Evolutionary conservation across 2,329 filamentous ascomycete genomes (phyloP), one percentile per base, ranked within the genome.

Genomic region (Karstenula rhodostoma): DNA sequence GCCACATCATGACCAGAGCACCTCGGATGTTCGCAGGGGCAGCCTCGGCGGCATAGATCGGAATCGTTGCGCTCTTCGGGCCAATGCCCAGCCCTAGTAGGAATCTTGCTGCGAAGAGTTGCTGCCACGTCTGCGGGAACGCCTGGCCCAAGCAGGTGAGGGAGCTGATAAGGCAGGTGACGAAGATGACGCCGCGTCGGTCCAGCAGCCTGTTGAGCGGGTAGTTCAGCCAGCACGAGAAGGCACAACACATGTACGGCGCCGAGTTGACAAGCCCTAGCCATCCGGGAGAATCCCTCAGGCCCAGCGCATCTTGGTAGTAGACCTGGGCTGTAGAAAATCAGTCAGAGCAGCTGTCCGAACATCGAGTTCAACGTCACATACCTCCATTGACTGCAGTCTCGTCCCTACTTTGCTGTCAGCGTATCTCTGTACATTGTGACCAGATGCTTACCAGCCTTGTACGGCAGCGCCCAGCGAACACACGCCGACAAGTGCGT

Each of bases 1-100:
- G 81, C 81, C 81, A 83, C 76, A 79, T 79, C 75, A 83, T 82
- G 22, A 82, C 80, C 17, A 83, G 62, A 6, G 80, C 81, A 13
- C 81, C 81, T 48, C 81, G 74, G 48, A 83, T 82, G 3, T 75
- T 77, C 0, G 79, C 76, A 1, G 80, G 80, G 2, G 80, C 74
- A 57, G 78, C 79, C 65, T 82, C 81, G 3, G 79, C 79, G 0
- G 78, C 77, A 59, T 80, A 81, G 13, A 82, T 77, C 0, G 80
- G 80, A 3, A 81, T 77, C 0, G 80, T 82, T 0, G 78, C 65
- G 55, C 65, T 67, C 52, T 69, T 69, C 17, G 63, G 62, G 4
- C 67, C 67, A 43, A 69, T 67, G 7, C 65, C 67, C 37, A 69
- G 44, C 6, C 67, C 67, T 40, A 69, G 60, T 1, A 69, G 52